Conservation (phyloP, 495 filamentous ascomycete genomes). For the Penicillium macrosclerotiorum region DNA sequence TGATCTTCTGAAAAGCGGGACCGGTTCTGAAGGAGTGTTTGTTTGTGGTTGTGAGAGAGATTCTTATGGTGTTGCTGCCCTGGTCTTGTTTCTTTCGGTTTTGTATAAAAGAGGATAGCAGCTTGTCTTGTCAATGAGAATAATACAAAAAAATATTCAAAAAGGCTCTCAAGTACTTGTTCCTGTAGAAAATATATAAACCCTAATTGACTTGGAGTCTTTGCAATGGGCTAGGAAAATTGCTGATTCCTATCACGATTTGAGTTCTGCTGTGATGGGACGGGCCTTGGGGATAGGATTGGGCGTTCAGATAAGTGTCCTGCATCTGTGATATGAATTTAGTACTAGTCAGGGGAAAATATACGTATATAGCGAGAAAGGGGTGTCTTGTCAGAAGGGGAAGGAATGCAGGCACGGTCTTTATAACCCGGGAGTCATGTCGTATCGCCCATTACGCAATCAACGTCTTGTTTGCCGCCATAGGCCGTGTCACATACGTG, state of each 20-base stretch:
- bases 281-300: too few relatives aligned
- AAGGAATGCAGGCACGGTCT: not conserved
- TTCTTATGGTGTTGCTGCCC: conserved; percentile 17
- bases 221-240: too few relatives aligned
- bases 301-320: too few relatives aligned
- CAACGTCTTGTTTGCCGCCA: conserved; percentile 12
- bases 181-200: too few relatives aligned
- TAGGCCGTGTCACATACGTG: not conserved
- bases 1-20: too few relatives aligned
- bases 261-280: too few relatives aligned
- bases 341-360: too few relatives aligned
- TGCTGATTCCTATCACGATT: too few relatives aligned
- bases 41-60: conserved; percentile 12
- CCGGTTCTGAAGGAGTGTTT: too few relatives aligned
- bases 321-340: too few relatives aligned
- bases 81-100: conserved; percentile 28
- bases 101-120: conserved; percentile 28
- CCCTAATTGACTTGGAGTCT: too few relatives aligned
- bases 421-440: not conserved
- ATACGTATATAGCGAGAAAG: too few relatives aligned
- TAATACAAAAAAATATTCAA: conserved; percentile 17
- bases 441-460: conserved; percentile 15
- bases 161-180: conserved; percentile 3
- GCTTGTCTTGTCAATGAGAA: conserved; percentile 19
- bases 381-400: not conserved